Conservation (phyloP, 2,329 filamentous ascomycete species). For the Fusarium palustre region DNA sequence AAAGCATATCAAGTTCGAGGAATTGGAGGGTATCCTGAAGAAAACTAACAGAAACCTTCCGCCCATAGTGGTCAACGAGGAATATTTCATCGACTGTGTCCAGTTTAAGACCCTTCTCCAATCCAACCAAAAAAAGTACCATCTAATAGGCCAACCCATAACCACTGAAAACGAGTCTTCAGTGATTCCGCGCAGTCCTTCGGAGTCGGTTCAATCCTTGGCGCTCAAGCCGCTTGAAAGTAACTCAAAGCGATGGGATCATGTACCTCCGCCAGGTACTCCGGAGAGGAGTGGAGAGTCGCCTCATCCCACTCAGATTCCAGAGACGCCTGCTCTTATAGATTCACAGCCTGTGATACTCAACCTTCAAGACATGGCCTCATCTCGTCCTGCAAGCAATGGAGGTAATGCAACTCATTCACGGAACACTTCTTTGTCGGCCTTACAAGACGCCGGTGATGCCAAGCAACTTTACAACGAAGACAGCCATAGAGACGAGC, state of each 20-base stretch:
- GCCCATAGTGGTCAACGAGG: slow-evolving; percentile 71
- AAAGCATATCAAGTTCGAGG: slow-evolving; percentile 70
- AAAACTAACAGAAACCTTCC: slow-evolving; percentile 40
- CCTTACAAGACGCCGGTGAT: neutral
- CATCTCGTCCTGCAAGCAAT: slow-evolving; percentile 3
- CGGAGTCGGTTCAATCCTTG: slow-evolving; percentile 54
- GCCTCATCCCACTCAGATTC: slow-evolving; percentile 35
- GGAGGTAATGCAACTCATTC: neutral
- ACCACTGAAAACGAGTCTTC: neutral
- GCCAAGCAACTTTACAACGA: neutral
- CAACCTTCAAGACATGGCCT: slow-evolving; percentile 29
- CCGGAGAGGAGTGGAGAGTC: slow-evolving; percentile 53
- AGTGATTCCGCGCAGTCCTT: slow-evolving; percentile 20
- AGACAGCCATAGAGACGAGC: slow-evolving; percentile 59
- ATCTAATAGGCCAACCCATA: slow-evolving; percentile 62
- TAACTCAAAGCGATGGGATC: slow-evolving; percentile 54
- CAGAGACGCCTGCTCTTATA: slow-evolving; percentile 29
- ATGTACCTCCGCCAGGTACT: slow-evolving; percentile 54
- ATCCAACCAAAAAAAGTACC: slow-evolving; percentile 68
- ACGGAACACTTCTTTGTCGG: neutral
- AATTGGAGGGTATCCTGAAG: slow-evolving; percentile 66
- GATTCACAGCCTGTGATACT: slow-evolving; percentile 47
- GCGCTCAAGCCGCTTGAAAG: slow-evolving; percentile 61
- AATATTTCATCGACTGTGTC: slow-evolving; percentile 77
- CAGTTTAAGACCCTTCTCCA: slow-evolving; percentile 68